phyloP scores from a whole-genome alignment of 306 rosid species.

The Quercus parvula region DNA sequence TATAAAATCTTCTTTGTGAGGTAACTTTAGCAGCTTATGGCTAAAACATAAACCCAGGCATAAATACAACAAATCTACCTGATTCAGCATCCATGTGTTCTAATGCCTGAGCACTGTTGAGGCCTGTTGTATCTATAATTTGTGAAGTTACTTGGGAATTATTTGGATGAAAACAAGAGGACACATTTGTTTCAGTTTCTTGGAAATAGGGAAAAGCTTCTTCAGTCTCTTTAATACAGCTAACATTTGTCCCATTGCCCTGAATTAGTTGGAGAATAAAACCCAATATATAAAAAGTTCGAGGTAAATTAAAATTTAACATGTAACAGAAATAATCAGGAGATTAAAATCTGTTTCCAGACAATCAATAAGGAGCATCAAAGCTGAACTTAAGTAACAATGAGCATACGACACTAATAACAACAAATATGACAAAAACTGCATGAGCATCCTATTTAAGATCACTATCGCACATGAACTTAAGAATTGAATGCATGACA shows the following conservation, averaged over 20 bases:
- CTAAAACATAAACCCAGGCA: constrained; percentile 8
- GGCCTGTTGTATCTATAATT: constrained; percentile 55
- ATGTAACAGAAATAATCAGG: not conserved
- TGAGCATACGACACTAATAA: not conserved
- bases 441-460: not conserved
- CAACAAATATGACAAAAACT: not conserved
- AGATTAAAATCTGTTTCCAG: not conserved
- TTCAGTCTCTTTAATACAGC: constrained; percentile 40
- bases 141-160: constrained; percentile 48
- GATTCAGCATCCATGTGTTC: constrained; percentile 77
- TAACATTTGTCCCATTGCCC: constrained; percentile 53
- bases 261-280: constrained; percentile 22
- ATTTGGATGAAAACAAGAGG: constrained; percentile 34
- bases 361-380: not conserved
- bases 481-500: not conserved
- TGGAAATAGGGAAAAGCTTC: constrained; percentile 35
- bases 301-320: not conserved
- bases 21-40: not conserved
- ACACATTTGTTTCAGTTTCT: constrained; percentile 28
- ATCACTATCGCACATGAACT: not conserved
- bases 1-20: constrained; percentile 1
- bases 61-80: constrained; percentile 26
- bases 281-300: not conserved
- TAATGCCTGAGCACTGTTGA: constrained; percentile 55
- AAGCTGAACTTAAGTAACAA: not conserved